Base-by-base conservation (phyloP, 306 rosid species). In the Sesbania bispinosa region DNA sequence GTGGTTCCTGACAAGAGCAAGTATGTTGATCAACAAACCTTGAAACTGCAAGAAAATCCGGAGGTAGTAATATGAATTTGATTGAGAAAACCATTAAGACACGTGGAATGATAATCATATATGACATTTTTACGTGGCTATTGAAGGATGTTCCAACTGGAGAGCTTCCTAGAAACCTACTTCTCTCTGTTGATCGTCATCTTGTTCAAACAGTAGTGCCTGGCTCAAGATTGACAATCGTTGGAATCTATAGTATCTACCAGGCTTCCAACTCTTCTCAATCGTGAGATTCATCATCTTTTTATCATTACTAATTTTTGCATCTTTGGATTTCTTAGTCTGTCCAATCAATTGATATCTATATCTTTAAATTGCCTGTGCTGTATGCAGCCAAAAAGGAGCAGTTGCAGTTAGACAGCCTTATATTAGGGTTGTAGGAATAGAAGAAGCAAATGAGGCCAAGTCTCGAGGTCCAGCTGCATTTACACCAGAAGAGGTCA, bases 371-470 rank as follows among this genome's bases (percentile, higher is more conserved):
- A 57, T 66, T 65, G 42, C 19, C 14, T 58, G 16, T 69, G 11
- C 68, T 62, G 15, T 75, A 15, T 77, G 82, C 88, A 94, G 99
- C 45, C 85, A 89, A 79, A 91, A 86, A 82, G 97, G 97, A 77
- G 99, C 96, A 16, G 97, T 94, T 60, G 99, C 97, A n/a, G 77
- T 94, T 58, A 85, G 97, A 70, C 99, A 94, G 68, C 99, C 99
- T 61, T 94, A 94, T 73, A 89, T 94, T 38, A 83, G 99, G 83
- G 95, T 94, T 57, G 97, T 90, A 52, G 99, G 99, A 66, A 91
- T 91, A 33, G 99, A 94, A 76, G 91, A 89, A 64, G 80, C 81
- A 77, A 91, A 76, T 71, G 97, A 88, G 55, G 88, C 85, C 80
- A 85, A 85, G 64, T 78, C 97, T 65, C 83, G 90, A 10, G 94